These are phyloP conservation scores for Tinospora cordifolia DNA, from an alignment of 164 flowering plant species.

Conservation along the genomic window DNA sequence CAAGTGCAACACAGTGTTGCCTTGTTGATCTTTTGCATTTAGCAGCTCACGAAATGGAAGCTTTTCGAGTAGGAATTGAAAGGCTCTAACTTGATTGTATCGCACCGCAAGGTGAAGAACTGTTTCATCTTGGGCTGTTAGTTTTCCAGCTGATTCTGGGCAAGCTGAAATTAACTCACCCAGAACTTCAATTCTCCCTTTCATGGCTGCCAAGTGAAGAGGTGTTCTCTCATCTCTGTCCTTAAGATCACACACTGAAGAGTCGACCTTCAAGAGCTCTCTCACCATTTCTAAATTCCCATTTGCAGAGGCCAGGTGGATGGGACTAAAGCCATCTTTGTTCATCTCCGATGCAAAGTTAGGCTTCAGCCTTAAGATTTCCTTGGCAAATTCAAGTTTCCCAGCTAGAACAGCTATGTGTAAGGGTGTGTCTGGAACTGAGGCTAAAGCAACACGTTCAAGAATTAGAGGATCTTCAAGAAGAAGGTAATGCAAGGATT, in stretches of 20 bases:
- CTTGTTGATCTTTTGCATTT: conserved; percentile 13
- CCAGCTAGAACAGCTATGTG: not conserved
- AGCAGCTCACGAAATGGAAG: not conserved
- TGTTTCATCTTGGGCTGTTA: conserved; percentile 9
- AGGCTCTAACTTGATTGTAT: conserved; percentile 2
- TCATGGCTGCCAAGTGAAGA: not conserved
- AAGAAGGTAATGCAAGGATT: not conserved
- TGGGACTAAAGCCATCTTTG: conserved; percentile 5
- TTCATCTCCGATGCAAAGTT: not conserved
- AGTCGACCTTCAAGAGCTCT: not conserved
- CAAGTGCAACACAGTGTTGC: conserved; percentile 10
- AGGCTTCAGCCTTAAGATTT: not conserved
- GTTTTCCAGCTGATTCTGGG: not conserved
- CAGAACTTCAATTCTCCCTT: not conserved
- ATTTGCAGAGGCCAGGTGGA: not conserved
- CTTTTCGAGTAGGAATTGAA: conserved; percentile 1
- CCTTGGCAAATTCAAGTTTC: not conserved
- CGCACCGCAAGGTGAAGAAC: conserved; percentile 12
- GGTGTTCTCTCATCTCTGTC: not conserved
- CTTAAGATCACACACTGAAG: not conserved
- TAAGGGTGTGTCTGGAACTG: not conserved
- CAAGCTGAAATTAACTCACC: not conserved
- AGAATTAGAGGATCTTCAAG: not conserved
- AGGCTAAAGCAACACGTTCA: not conserved
- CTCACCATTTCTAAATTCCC: not conserved